Evolutionary conservation across 352 stramenopile genomes (phyloP), one percentile per base, ranked within the genome.

Genomic region (Thalassiosira mediterranea): DNA sequence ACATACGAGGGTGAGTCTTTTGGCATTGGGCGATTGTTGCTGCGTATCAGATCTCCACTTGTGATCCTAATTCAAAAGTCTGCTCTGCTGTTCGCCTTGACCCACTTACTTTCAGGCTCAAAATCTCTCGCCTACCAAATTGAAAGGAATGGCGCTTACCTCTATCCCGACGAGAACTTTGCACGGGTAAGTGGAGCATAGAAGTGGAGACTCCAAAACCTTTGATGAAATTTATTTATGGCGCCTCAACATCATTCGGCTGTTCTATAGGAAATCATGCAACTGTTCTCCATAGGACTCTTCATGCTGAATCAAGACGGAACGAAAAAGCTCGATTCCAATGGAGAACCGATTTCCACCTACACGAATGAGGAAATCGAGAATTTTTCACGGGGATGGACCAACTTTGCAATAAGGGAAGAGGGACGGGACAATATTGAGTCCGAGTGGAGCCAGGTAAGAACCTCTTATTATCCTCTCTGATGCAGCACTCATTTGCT

Each of bases 201-300:
- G 77, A 65, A 91, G 5, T 42, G 5, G 34, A 42, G 5, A 42
- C 5, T 42, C 13, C 13, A 5, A 5, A 42, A 42, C 34, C 34
- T 13, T 5, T 42, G 34, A 42, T 42, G 34, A 42, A 13, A 42
- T 42, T 5, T 42, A 5, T 42, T 42, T 42, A 13, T 42, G 34
- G 5, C 34, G 5, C 13, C 13, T 5, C 34, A 13, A 5, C 34
- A 13, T 42, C 34, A 13, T 13, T 13, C 34, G 13, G 28, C 23
- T 58, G 19, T 31, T 58, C 8, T 38, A 2, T 58, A 31, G 19
- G 47, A 54, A 26, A 54, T 86, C 10, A 87, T 90, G 74, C 84
- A 92, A 49, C 71, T 92, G 2, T 92, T 92, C 32, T 81, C 52
- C 8, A 81, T 90, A 29, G 87, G 87, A 8, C 44, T 92, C 0